Conservation (phyloP, 2,329 filamentous ascomycete genomes). For the Calonectria hongkongensis region DNA sequence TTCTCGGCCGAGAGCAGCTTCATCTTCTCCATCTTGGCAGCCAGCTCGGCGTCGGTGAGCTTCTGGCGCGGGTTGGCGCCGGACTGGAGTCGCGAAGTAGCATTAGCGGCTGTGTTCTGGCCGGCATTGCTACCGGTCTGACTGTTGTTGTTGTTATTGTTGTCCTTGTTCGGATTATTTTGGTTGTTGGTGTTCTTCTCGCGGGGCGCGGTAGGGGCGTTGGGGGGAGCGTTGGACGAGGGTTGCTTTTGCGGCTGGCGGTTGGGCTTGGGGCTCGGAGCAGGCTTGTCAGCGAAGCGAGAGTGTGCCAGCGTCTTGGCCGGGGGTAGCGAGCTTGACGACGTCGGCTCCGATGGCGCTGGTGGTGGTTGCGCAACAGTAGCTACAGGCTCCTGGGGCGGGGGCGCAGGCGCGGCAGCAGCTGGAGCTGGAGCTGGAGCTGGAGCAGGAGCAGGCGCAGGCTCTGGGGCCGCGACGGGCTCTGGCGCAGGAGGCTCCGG, state of each 20-base stretch:
- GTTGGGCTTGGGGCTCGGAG: constrained; percentile 41
- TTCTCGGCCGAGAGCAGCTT: constrained; percentile 75
- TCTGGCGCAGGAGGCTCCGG: constrained; percentile 29
- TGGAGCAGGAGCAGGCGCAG: constrained; percentile 37
- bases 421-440: constrained; percentile 30
- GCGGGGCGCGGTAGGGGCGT: constrained; percentile 57
- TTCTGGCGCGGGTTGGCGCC: constrained; percentile 77
- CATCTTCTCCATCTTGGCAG: constrained; percentile 77
- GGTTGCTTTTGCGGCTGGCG: constrained; percentile 38
- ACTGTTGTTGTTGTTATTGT: neutral
- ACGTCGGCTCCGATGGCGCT: constrained; percentile 26
- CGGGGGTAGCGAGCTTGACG: constrained; percentile 38
- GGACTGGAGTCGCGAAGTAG: constrained; percentile 68
- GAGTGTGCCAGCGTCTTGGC: constrained; percentile 57
- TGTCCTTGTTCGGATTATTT: neutral
- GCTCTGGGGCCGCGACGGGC: constrained; percentile 31
- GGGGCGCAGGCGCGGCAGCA: constrained; percentile 37
- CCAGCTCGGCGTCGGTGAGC: constrained; percentile 75
- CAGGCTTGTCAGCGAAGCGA: constrained; percentile 59
- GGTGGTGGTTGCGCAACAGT: constrained; percentile 34
- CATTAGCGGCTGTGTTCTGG: constrained; percentile 59
- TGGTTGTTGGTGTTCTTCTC: constrained; percentile 47
- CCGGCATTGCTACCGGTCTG: neutral
- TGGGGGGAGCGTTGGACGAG: constrained; percentile 54
- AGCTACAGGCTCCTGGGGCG: constrained; percentile 40